Evolutionary conservation across 495 filamentous ascomycete genomes (phyloP).

Genomic region (Hyaloscypha variabilis): DNA sequence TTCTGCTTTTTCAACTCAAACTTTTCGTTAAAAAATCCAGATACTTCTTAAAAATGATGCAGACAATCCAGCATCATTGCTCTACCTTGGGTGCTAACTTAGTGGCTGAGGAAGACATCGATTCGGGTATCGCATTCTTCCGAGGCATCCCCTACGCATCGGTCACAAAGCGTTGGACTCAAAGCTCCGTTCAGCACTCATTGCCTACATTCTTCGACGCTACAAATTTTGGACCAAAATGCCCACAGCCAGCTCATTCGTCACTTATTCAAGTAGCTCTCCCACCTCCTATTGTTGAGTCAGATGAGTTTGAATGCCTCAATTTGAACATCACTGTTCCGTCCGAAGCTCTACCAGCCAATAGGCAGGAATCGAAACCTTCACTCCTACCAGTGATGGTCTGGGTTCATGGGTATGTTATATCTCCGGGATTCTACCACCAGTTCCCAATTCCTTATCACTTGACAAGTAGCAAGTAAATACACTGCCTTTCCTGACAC

Average conservation of each 20-base stretch:
- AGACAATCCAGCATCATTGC: not conserved
- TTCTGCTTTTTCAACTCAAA: no score
- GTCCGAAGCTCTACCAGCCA: not conserved
- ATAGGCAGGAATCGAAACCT: not conserved
- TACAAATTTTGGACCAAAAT: conserved; percentile 12
- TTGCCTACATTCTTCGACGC: conserved; percentile 16
- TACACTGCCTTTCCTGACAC: not conserved
- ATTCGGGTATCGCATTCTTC: conserved; percentile 4
- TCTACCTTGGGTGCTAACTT: conserved; percentile 5
- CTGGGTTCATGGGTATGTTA: conserved; percentile 23
- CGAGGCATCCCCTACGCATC: conserved; percentile 21
- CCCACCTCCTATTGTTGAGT: not conserved
- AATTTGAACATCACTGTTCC: conserved; percentile 18
- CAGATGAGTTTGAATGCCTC: conserved; percentile 21
- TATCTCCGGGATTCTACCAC: not conserved
- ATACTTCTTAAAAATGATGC: not conserved
- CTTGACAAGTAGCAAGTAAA: no score
- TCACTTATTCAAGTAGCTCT: not conserved
- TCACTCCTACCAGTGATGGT: conserved; percentile 19
- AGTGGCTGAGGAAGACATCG: conserved; percentile 4
- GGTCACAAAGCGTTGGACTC: conserved; percentile 16
- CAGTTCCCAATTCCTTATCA: no score
- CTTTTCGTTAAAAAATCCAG: no score
- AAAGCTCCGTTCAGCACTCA: conserved; percentile 7
- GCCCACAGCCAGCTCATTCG: conserved; percentile 1